A percentile compares a stretch with the other conserved stretches of the same genome.
Evolutionary conservation across 768 basidiomycete species (phyloP).

Genomic region (Infundibulicybe gibba): DNA sequence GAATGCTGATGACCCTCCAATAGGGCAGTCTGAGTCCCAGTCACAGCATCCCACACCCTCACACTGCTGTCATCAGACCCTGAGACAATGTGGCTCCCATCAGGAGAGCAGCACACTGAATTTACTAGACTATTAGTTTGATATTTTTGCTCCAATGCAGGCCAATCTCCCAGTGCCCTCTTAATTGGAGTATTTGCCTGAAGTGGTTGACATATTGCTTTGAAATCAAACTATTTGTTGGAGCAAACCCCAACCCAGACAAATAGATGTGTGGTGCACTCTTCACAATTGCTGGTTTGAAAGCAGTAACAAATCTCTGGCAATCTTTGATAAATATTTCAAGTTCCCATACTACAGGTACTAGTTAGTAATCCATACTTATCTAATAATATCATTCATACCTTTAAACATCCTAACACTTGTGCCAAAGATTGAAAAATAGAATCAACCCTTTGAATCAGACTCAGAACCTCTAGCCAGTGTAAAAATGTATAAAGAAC

Average conservation of each 20-base stretch:
- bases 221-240: slow-evolving; percentile 1
- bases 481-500: slow-evolving; percentile 3
- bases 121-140: not conserved
- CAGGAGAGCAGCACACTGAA: not conserved
- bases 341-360: not conserved
- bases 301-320: slow-evolving; percentile 8
- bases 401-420: not conserved
- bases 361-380: not conserved
- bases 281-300: slow-evolving; percentile 6
- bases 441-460: not conserved
- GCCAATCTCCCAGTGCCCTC: not conserved
- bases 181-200: slow-evolving; percentile 1
- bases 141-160: not conserved
- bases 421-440: not conserved
- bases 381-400: not conserved
- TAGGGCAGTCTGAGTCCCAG: too few species aligned
- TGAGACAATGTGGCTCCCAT: too few species aligned
- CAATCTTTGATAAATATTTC: slow-evolving; percentile 3
- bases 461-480: slow-evolving; percentile 15
- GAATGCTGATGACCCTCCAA: too few species aligned
- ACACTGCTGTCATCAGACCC: too few species aligned
- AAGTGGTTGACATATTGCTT: not conserved
- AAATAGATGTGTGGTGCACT: too few species aligned
- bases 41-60: too few species aligned
- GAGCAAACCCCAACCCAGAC: slow-evolving; percentile 18